phyloP scores from a whole-genome alignment of 1,139 yeast genomes.

The Yamadazyma songkhlaensis region DNA sequence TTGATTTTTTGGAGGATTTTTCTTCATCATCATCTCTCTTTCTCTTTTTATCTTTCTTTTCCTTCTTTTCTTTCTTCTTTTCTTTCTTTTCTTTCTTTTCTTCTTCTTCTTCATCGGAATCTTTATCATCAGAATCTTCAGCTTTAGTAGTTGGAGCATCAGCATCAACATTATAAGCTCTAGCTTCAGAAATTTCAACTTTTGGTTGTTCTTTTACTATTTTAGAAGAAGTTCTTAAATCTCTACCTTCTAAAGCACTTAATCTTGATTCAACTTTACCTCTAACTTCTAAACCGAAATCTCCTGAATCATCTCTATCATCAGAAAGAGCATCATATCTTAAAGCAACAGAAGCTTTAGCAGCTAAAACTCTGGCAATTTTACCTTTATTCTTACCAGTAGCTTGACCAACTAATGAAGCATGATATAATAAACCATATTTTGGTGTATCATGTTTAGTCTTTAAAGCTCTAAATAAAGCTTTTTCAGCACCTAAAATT shows the following conservation, averaged over 20 bases:
- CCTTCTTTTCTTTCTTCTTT: conserved; percentile 35
- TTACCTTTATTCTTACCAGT: conserved; percentile 97
- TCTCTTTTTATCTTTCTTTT: conserved; percentile 31
- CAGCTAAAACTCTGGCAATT: conserved; percentile 98
- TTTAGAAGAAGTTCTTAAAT: conserved; percentile 77
- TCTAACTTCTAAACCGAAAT: conserved; percentile 88
- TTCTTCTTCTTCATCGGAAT: conserved; percentile 45
- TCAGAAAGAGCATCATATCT: conserved; percentile 97
- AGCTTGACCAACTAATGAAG: conserved; percentile 95
- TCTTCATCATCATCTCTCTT: conserved; percentile 22
- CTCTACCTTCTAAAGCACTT: conserved; percentile 94
- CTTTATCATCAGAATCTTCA: conserved; percentile 47
- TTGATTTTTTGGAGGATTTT: conserved; percentile 3
- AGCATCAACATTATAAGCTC: conserved; percentile 92
- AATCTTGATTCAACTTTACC: conserved; percentile 92
- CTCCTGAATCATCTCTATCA: conserved; percentile 94
- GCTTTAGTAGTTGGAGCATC: conserved; percentile 54
- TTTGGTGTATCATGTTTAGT: conserved; percentile 98
- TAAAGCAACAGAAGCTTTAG: conserved; percentile 94
- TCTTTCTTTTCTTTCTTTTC: conserved; percentile 28
- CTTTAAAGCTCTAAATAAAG: conserved; percentile 95
- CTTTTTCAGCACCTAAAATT: conserved; percentile 98
- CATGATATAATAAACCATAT: conserved; percentile 95
- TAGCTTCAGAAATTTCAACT: conserved; percentile 78
- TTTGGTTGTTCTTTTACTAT: conserved; percentile 74